Evolutionary conservation across 164 flowering plant species (phyloP).

Genomic region (Buxus sempervirens): DNA sequence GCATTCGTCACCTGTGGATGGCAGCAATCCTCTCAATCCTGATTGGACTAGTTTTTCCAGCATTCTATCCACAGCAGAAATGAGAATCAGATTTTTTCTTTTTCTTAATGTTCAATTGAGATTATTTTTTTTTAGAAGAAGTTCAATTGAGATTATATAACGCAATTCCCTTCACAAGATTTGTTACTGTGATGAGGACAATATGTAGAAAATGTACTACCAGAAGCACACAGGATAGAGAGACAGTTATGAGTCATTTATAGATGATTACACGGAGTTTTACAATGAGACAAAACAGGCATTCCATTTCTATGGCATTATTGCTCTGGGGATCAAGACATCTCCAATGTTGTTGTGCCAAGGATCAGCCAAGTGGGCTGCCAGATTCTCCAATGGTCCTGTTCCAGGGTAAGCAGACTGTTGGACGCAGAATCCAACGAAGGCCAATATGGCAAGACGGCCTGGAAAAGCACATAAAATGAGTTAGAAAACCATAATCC

Average conservation of each 20-base stretch:
- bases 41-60: slow-evolving; percentile 1
- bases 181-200: too few species aligned
- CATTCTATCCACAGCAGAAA: neutral
- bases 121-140: too few species aligned
- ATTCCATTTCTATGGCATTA: slow-evolving; percentile 30
- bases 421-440: slow-evolving; percentile 89
- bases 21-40: slow-evolving; percentile 3
- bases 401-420: slow-evolving; percentile 97
- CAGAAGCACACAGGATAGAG: slow-evolving; percentile 5
- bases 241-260: slow-evolving; percentile 10
- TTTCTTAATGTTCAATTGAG: too few species aligned
- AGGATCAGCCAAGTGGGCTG: slow-evolving; percentile 97
- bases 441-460: slow-evolving; percentile 89
- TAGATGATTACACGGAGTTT: slow-evolving; percentile 24
- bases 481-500: neutral
- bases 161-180: too few species aligned
- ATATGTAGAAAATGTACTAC: too few species aligned
- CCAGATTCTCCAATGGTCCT: slow-evolving; percentile 98
- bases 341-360: slow-evolving; percentile 99
- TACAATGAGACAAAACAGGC: slow-evolving; percentile 16
- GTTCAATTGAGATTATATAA: too few species aligned
- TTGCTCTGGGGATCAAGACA: slow-evolving; percentile 57
- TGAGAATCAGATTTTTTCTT: neutral
- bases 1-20: slow-evolving; percentile 7
- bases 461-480: slow-evolving; percentile 33